Conservation (phyloP, 225 moss, liverwort and hornwort genomes). For the Climacium dendroides region DNA sequence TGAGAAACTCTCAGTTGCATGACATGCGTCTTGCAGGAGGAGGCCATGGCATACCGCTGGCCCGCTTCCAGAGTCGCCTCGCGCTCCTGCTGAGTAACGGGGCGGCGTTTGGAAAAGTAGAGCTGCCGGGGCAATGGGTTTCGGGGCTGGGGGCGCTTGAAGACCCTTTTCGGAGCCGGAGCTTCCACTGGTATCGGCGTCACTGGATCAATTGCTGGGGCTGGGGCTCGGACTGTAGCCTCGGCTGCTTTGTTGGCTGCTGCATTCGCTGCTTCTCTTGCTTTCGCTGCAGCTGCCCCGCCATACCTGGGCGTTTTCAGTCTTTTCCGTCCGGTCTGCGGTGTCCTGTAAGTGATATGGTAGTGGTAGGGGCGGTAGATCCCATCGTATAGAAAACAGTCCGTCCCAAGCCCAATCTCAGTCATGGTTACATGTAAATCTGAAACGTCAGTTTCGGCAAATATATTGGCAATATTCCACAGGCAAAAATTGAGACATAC, state of each 20-base stretch:
- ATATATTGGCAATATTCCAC: neutral
- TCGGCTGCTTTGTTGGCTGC: neutral
- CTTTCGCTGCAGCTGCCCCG: neutral
- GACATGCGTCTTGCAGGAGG: neutral
- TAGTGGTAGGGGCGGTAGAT: neutral
- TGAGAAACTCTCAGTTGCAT: neutral
- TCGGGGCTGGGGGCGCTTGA: neutral
- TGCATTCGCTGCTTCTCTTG: neutral
- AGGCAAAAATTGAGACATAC: neutral
- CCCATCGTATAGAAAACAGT: neutral
- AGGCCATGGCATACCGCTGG: neutral
- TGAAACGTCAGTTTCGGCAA: neutral
- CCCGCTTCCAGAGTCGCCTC: neutral
- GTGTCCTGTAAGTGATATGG: neutral
- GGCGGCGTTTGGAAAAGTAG: neutral
- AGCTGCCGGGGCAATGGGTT: no score
- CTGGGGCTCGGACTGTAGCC: neutral
- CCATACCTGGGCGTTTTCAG: no score
- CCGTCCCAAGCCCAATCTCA: neutral
- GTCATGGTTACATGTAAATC: neutral
- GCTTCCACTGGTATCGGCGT: neutral
- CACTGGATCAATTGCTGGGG: no score
- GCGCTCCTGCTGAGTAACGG: neutral
- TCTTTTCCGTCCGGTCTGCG: neutral
- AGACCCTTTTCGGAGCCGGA: neutral